Conservation (phyloP, 768 basidiomycete species). For the Holtermannia corniformis region DNA sequence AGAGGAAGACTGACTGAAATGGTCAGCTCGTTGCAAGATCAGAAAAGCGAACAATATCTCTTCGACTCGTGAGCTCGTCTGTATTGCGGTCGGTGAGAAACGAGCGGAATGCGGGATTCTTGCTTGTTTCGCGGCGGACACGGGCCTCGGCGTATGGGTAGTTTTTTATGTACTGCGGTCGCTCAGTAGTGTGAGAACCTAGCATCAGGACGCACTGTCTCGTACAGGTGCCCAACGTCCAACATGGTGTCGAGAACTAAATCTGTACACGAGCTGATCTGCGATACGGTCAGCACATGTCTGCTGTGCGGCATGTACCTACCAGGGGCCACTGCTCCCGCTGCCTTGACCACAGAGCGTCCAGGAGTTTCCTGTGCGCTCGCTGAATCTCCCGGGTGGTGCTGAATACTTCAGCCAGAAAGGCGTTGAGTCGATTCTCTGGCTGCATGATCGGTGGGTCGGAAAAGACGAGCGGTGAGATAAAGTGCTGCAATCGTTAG, state of each 20-base stretch:
- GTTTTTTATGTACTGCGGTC: slow-evolving; percentile 42
- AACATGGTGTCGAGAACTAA: slow-evolving; percentile 22
- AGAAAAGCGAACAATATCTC: slow-evolving; percentile 47
- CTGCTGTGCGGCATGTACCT: not conserved
- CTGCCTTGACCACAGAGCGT: slow-evolving; percentile 25
- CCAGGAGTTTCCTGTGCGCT: slow-evolving; percentile 19
- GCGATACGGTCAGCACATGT: not conserved
- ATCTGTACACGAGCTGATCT: slow-evolving; percentile 29
- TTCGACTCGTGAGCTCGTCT: slow-evolving; percentile 18
- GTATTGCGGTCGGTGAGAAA: slow-evolving; percentile 47
- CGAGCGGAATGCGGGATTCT: slow-evolving; percentile 56
- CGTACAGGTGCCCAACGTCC: slow-evolving; percentile 22
- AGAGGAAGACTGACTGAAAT: slow-evolving; percentile 59
- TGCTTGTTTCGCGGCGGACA: slow-evolving; percentile 65
- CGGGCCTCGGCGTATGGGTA: slow-evolving; percentile 76
- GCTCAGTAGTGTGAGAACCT: not conserved
- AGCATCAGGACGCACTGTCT: slow-evolving; percentile 17
- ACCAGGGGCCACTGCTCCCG: slow-evolving; percentile 33
- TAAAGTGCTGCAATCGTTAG: slow-evolving; percentile 18
- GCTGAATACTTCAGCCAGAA: slow-evolving; percentile 33
- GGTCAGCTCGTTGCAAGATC: slow-evolving; percentile 63
- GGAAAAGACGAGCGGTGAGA: slow-evolving; percentile 17
- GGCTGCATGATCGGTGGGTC: slow-evolving; percentile 24
- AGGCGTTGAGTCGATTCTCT: slow-evolving; percentile 19
- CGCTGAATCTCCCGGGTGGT: slow-evolving; percentile 18